These are phyloP conservation scores for Suillus ampliporus DNA, from an alignment of 768 basidiomycete genomes.

Conservation along the genomic window DNA sequence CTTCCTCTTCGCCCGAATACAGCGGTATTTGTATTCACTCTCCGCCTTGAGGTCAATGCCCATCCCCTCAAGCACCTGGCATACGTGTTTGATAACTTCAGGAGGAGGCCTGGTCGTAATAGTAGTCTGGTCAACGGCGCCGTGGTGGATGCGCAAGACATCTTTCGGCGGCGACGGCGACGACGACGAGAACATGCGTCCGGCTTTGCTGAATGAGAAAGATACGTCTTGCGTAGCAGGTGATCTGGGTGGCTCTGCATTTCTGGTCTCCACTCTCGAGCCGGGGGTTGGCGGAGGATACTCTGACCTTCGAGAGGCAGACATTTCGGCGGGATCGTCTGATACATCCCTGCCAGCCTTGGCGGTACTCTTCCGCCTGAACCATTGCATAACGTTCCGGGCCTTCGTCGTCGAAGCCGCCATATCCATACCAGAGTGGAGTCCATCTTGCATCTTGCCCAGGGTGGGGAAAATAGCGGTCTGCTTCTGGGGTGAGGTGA, in stretches of 20 bases:
- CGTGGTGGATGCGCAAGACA: slow-evolving; percentile 83
- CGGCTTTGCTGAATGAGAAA: slow-evolving; percentile 46
- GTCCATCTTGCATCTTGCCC: slow-evolving; percentile 27
- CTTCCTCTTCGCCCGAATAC: slow-evolving; percentile 77
- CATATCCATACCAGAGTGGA: slow-evolving; percentile 44
- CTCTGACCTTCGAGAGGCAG: slow-evolving; percentile 24
- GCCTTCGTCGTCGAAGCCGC: slow-evolving; percentile 86
- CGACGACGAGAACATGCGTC: slow-evolving; percentile 39
- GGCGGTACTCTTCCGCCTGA: slow-evolving; percentile 72
- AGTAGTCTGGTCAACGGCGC: slow-evolving; percentile 89
- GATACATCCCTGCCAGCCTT: slow-evolving; percentile 36
- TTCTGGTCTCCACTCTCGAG: slow-evolving; percentile 28
- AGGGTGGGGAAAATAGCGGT: slow-evolving; percentile 33
- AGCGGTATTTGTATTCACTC: slow-evolving; percentile 89
- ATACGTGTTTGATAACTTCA: slow-evolving; percentile 88
- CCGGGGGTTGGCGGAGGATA: slow-evolving; percentile 35
- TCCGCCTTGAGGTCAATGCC: slow-evolving; percentile 89
- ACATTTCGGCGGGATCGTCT: slow-evolving; percentile 24
- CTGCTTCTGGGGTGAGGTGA: slow-evolving; percentile 33
- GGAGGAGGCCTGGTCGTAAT: slow-evolving; percentile 85
- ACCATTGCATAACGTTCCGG: slow-evolving; percentile 98
- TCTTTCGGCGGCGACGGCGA: slow-evolving; percentile 43
- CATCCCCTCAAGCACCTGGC: slow-evolving; percentile 82
- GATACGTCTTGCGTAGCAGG: slow-evolving; percentile 29
- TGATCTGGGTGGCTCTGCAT: slow-evolving; percentile 29